Base-by-base conservation (phyloP, 202 grass and related monocot species). In the Brachypodium distachyon region DNA sequence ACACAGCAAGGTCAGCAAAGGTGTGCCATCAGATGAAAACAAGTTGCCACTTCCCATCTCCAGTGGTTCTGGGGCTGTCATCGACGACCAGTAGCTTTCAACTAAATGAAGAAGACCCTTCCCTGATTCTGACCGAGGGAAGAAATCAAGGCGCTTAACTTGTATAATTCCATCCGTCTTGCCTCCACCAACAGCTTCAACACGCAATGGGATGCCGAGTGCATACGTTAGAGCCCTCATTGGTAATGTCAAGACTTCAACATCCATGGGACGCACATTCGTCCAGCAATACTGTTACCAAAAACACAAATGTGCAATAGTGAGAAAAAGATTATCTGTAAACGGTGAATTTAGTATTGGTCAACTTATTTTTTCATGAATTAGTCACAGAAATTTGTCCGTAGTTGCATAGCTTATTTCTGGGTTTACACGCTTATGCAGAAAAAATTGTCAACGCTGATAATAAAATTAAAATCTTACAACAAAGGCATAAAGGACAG, bases 131-230 rank as follows among this genome's bases (percentile, higher is more conserved):
- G 49, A 47, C 5, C 5, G 40, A 34, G 70, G 80, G 28, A 82
- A 14, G 39, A 82, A 48, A 66, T 75, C 61, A 27, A 7, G 0
- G 38, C 36, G 28, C 22, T 54, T 0, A 4, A 82, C 19, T 67
- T 57, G 13, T n/a, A n/a, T 37, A 56, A 14, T 26, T 55, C 49
- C 12, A 16, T 14, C 7, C 7, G 0, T 4, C 37, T 3, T 25
- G 19, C 2, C 0, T 3, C 6, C 0, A 0, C 1, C 60, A 31
- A 53, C 60, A 67, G 12, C 1, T 65, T 43, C 70, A 4, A 82
- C 7, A 9, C 29, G 70, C 80, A 82, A 56, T 27, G 59, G 80
- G 6, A 82, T 67, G 21, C 71, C 80, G 38, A 82, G 80, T 19
- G 61, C 80, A 21, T 57, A 44, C 2, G 71, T 75, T 26, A 82